phyloP scores from a whole-genome alignment of 371 early-diverging fungal species.

The Haplosporangium sp. region DNA sequence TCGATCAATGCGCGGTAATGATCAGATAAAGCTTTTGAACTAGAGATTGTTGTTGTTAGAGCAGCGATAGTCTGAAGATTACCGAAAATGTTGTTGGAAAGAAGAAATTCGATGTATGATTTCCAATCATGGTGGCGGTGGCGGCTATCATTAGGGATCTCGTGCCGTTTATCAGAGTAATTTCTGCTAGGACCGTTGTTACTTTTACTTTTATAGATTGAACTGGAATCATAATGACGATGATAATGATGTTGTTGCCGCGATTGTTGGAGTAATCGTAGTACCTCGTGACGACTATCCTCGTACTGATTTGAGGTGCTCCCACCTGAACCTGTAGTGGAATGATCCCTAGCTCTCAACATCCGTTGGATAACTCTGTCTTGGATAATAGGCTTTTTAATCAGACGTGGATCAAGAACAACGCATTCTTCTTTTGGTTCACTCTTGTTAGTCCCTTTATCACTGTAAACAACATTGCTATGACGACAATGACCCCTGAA shows the following conservation, averaged over 20 bases:
- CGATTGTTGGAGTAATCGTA: neutral
- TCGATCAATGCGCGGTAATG: neutral
- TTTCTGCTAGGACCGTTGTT: neutral
- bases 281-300: neutral
- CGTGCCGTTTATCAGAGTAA: neutral
- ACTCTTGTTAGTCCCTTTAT: neutral
- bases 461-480: neutral
- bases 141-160: neutral
- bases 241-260: neutral
- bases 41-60: neutral
- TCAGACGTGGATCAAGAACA: neutral
- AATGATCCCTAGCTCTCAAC: neutral
- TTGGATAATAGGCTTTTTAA: neutral
- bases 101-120: neutral
- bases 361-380: neutral
- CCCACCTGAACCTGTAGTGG: too few relatives aligned
- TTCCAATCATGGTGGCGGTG: neutral
- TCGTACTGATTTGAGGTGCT: neutral
- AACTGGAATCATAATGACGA: neutral
- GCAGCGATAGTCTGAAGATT: neutral
- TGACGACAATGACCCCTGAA: neutral
- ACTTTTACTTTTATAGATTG: neutral
- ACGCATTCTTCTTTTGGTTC: neutral
- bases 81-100: neutral
- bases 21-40: neutral